A percentile compares a stretch with the other conserved stretches of the same genome.
phyloP scores from a whole-genome alignment of 2,329 filamentous ascomycete genomes.

The Epichloe amarillans region DNA sequence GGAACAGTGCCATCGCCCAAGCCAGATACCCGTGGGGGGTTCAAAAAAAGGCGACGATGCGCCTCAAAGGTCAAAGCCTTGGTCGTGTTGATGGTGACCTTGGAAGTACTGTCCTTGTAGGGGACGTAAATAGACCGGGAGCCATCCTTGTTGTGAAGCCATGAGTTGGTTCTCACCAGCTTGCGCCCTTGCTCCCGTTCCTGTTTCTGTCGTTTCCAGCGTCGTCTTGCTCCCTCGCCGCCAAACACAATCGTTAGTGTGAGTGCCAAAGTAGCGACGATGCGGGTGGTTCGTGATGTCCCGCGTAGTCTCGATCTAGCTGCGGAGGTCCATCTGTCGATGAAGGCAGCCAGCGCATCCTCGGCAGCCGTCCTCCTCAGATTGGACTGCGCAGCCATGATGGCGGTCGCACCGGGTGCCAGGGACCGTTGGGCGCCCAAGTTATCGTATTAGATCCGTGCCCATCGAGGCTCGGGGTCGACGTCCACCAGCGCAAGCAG shows the following conservation, averaged over 20 bases:
- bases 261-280: constrained; percentile 65
- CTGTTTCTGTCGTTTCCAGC: constrained; percentile 58
- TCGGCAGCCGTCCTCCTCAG: constrained; percentile 52
- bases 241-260: constrained; percentile 65
- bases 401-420: constrained; percentile 1
- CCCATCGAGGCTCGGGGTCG: not conserved
- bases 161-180: constrained; percentile 81
- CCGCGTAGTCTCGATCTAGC: constrained; percentile 42
- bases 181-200: constrained; percentile 75
- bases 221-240: constrained; percentile 64
- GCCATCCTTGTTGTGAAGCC: constrained; percentile 85
- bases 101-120: constrained; percentile 75
- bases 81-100: constrained; percentile 81
- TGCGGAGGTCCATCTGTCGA: constrained; percentile 44
- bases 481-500: not conserved
- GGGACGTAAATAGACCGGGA: constrained; percentile 91
- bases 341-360: constrained; percentile 51
- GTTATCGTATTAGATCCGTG: not conserved
- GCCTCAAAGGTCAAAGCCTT: constrained; percentile 94
- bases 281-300: constrained; percentile 56
- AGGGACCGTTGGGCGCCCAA: not conserved
- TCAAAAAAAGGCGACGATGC: constrained; percentile 82
- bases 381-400: constrained; percentile 82
- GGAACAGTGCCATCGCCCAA: constrained; percentile 65
- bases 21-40: constrained; percentile 73